These are phyloP conservation scores for Volvox carteri DNA, from an alignment of 163 green algal genomes.

Conservation along the genomic window DNA sequence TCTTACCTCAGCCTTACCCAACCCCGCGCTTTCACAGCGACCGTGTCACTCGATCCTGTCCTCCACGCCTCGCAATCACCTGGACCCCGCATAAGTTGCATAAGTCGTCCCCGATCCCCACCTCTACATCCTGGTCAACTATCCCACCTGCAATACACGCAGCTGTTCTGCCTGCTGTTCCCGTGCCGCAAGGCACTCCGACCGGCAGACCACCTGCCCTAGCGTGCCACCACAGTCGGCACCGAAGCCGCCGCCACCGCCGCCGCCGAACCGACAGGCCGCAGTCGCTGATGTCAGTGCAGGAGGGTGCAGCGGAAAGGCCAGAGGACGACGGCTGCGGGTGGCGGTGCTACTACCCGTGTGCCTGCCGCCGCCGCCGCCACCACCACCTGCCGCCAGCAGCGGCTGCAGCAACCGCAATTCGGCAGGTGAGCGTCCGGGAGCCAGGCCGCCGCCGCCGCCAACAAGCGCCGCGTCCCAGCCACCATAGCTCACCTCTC, in stretches of 20 bases:
- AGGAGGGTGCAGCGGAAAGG: too few species aligned
- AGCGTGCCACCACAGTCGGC: neutral
- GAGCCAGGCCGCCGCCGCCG: neutral
- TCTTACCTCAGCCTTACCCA: too few species aligned
- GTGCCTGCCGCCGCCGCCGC: neutral
- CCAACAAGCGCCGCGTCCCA: conserved; percentile 12
- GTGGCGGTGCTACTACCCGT: neutral
- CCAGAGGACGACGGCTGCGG: too few species aligned
- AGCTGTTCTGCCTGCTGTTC: conserved; percentile 46
- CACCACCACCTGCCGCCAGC: neutral
- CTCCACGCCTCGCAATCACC: too few species aligned
- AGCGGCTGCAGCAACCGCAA: neutral
- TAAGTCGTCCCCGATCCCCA: too few species aligned
- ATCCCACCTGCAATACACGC: conserved; percentile 24
- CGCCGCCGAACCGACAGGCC: neutral
- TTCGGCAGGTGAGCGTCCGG: neutral
- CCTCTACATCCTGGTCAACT: too few species aligned
- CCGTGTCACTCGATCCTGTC: too few species aligned
- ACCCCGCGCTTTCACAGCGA: too few species aligned
- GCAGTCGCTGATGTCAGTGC: neutral
- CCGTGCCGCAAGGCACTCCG: neutral
- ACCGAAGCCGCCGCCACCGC: too few species aligned
- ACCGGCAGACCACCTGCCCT: neutral
- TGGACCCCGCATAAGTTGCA: too few species aligned
- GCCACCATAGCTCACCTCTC: neutral